These are phyloP conservation scores for Plantago major DNA, from an alignment of 257 asterid species.

Conservation along the genomic window DNA sequence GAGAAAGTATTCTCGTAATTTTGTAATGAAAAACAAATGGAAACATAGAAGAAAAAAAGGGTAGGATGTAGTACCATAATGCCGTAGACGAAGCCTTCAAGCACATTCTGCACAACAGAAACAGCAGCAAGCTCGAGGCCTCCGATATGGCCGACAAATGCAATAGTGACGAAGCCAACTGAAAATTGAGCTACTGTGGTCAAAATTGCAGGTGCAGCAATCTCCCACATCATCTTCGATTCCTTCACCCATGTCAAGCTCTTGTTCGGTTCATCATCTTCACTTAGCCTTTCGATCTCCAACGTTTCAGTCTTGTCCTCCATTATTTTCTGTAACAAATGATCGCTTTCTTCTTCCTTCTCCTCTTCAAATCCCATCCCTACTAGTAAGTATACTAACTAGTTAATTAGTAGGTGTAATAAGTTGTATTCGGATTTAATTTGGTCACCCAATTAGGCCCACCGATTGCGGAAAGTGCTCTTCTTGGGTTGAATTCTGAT, in stretches of 20 bases:
- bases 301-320: constrained; percentile 22
- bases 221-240: constrained; percentile 63
- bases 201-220: constrained; percentile 66
- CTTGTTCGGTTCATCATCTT: not conserved
- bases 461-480: too few relatives aligned
- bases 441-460: too few relatives aligned
- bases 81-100: constrained; percentile 81
- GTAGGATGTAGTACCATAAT: too few relatives aligned
- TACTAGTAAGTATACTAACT: too few relatives aligned
- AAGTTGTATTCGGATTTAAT: too few relatives aligned
- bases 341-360: constrained; percentile 32
- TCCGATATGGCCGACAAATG: constrained; percentile 77
- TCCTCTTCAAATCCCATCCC: not conserved
- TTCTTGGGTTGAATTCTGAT: too few relatives aligned
- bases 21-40: too few relatives aligned
- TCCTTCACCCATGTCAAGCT: constrained; percentile 33
- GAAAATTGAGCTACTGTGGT: constrained; percentile 70
- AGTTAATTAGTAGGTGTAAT: too few relatives aligned
- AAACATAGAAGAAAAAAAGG: too few relatives aligned
- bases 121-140: constrained; percentile 76
- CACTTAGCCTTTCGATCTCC: constrained; percentile 22
- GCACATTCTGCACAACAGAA: constrained; percentile 69
- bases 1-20: too few relatives aligned
- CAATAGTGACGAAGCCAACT: constrained; percentile 57
- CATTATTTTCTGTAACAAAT: constrained; percentile 26